Conservation (phyloP, 2,329 filamentous ascomycete species). For the Teratosphaeria nubilosa region DNA sequence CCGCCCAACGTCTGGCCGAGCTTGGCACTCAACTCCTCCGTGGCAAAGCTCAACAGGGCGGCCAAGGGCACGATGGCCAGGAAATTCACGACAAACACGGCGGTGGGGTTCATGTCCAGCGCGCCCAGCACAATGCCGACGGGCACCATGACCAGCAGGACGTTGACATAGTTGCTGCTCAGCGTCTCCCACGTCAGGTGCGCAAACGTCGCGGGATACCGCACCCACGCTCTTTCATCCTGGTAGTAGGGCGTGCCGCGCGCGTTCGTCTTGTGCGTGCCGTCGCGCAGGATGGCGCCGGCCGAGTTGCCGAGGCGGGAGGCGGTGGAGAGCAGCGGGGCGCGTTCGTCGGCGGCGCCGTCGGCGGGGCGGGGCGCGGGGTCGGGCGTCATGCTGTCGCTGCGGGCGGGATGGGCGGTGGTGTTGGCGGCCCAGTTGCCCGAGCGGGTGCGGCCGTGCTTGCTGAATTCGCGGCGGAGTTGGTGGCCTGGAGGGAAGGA, state of each 20-base stretch:
- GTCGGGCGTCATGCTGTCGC: background rate
- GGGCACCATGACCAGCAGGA: constrained; percentile 63
- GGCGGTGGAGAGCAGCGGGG: constrained; percentile 13
- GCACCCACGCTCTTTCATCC: constrained; percentile 23
- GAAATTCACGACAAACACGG: constrained; percentile 69
- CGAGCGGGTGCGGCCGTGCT: constrained; percentile 11
- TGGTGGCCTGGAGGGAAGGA: background rate
- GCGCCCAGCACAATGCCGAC: constrained; percentile 59
- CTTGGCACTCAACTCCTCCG: constrained; percentile 63
- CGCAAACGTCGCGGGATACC: constrained; percentile 22
- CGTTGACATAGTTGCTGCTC: constrained; percentile 52
- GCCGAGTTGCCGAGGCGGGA: constrained; percentile 9
- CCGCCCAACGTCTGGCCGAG: constrained; percentile 66
- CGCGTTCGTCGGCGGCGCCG: constrained; percentile 7
- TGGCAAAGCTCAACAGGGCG: constrained; percentile 64
- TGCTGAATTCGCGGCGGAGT: constrained; percentile 10
- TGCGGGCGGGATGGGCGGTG: background rate
- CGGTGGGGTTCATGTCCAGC: constrained; percentile 52
- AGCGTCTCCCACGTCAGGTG: constrained; percentile 34
- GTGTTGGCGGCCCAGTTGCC: constrained; percentile 1
- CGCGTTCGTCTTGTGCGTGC: constrained; percentile 4
- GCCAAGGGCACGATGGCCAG: constrained; percentile 70
- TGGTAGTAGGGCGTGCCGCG: constrained; percentile 12
- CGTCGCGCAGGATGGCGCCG: constrained; percentile 3
- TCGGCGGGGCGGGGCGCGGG: background rate